Percentiles rank a stretch among this genome's conserved stretches.
Evolutionary conservation across 1,284 basidiomycete genomes (phyloP).

Genomic region (Trichosporon sp.): DNA sequence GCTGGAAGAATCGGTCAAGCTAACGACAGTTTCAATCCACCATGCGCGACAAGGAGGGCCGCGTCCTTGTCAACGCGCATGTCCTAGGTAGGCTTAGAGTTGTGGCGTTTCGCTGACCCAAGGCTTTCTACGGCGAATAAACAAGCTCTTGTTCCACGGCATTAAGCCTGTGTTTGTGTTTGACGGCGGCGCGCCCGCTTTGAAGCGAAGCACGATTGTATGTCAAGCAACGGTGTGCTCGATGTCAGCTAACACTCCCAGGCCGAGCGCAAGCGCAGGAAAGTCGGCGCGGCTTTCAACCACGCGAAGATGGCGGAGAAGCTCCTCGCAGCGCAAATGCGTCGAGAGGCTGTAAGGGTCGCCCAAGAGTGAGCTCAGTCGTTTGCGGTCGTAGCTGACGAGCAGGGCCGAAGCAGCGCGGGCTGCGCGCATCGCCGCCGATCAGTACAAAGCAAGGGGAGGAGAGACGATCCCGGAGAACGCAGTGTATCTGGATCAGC

Average conservation of each 20-base stretch:
- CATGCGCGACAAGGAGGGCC: conserved; percentile 95
- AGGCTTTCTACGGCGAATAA: conserved; percentile 79
- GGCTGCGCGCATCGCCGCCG: conserved; percentile 27
- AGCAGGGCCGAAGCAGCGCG: conserved; percentile 25
- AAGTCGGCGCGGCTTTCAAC: conserved; percentile 75
- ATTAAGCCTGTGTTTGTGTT: conserved; percentile 98
- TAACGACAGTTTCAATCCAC: conserved; percentile 83
- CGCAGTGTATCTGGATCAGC: conserved; percentile 79
- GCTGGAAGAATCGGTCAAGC: too few relatives aligned
- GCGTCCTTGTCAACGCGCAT: conserved; percentile 86
- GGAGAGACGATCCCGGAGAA: conserved; percentile 58
- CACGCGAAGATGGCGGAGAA: conserved; percentile 83
- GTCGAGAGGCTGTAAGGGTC: conserved; percentile 80
- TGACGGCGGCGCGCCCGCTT: conserved; percentile 82
- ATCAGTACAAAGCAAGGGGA: conserved; percentile 36
- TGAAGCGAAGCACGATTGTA: conserved; percentile 85
- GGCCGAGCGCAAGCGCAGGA: conserved; percentile 81
- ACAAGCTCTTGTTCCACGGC: conserved; percentile 91
- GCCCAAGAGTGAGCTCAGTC: conserved; percentile 52
- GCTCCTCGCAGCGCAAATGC: conserved; percentile 87
- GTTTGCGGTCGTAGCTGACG: conserved; percentile 1
- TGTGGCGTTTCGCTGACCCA: neutral
- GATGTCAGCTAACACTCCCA: conserved; percentile 38
- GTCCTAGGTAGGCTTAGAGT: conserved; percentile 61
- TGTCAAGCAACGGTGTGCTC: conserved; percentile 36